Base-by-base conservation (phyloP, 108 stramenopile species). In the Thalassiosira profunda region DNA sequence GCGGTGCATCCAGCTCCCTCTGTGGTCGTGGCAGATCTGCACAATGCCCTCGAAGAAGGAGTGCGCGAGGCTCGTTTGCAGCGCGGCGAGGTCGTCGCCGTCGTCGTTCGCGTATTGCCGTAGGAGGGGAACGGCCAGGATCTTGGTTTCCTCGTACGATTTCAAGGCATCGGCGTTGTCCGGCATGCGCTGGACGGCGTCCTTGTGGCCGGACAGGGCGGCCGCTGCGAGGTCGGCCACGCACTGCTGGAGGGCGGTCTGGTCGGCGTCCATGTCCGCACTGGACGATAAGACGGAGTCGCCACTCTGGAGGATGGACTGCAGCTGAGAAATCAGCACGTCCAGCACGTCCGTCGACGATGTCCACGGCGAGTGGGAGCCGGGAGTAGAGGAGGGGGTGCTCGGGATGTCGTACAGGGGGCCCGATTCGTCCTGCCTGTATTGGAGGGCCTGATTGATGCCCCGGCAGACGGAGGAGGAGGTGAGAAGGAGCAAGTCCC, bases 11-110 rank as follows among this genome's bases (percentile, higher is more conserved):
- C 76, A 77, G 26, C 63, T 77, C 18, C 45, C 23, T 11, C 63
- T 62, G 56, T 77, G 68, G n/a, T 77, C 76, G 34, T 77, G 69
- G 20, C 76, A 77, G 42, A 77, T 70, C 45, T 77, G 69, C 14
- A 77, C 76, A 40, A 77, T 77, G 18, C 76, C 76, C 38, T 70
- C 68, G 53, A 71, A 77, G 69, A 52, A 35, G 24, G 52, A 55
- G 51, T 77, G 76, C 15, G 9, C 57, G 24, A 71, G 49, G 15
- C 69, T 70, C 3, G 54, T 71, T 18, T 70, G 1, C 42, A 77
- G 42, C 5, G 69, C 76, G 36, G 33, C 43, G 24, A 74, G 47
- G 35, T 74, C 73, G 44, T 49, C 56, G 14, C 26, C 63, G 18
- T 73, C 40, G 35, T 38, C 47, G 29, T 74, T 74, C 2, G 40